Evolutionary conservation across 1,284 basidiomycete species (phyloP).

Genomic region (Microbotryum scabiosae): DNA sequence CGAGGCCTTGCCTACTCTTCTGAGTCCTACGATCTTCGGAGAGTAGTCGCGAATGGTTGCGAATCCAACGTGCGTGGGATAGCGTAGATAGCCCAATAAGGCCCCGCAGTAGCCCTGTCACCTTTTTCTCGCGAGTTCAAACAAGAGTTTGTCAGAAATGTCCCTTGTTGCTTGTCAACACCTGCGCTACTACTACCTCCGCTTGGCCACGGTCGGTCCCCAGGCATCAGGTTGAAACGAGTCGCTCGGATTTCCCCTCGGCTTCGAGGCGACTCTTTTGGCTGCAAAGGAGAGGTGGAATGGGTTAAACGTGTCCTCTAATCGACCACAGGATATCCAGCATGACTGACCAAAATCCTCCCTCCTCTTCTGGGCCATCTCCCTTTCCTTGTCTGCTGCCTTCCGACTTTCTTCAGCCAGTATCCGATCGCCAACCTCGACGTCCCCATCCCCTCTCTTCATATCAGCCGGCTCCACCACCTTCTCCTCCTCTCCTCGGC

Average conservation of each 20-base stretch:
- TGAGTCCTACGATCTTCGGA: too few species aligned
- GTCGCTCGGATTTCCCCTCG: constrained; percentile 11
- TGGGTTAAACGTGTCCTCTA: not conserved
- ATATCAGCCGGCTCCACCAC: not conserved
- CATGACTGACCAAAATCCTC: constrained; percentile 16
- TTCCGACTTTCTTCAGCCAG: too few species aligned
- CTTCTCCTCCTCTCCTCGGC: not conserved
- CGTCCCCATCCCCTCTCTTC: not conserved
- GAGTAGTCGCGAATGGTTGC: too few species aligned
- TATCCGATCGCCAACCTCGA: too few species aligned
- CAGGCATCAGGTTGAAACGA: constrained; percentile 16
- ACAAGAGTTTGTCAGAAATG: too few species aligned
- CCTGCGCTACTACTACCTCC: too few species aligned
- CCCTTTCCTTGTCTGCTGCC: constrained; percentile 4
- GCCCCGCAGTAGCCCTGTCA: too few species aligned
- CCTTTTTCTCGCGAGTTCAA: too few species aligned
- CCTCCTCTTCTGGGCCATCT: constrained; percentile 8
- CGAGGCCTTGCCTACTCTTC: too few species aligned
- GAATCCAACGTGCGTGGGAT: too few species aligned
- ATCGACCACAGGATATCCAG: not conserved
- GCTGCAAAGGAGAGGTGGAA: not conserved
- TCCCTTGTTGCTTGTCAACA: too few species aligned
- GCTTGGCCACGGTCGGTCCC: not conserved
- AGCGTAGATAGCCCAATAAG: too few species aligned
- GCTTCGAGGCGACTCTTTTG: not conserved